Base-by-base conservation (phyloP, 169 alveolate genomes). In the Plasmodium malariae region DNA sequence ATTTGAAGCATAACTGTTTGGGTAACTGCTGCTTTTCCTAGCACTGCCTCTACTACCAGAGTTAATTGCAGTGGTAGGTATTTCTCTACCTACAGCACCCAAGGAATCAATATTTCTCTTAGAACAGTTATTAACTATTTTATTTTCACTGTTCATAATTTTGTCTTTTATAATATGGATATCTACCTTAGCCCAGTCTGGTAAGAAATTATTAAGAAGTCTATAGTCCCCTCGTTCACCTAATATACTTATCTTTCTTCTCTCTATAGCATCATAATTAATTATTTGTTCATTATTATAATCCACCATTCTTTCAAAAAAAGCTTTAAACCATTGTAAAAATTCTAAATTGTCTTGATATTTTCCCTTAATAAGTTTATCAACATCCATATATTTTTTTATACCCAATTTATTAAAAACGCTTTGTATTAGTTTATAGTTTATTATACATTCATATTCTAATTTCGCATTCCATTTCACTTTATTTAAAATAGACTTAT, bases 321-420 rank as follows among this genome's bases (percentile, higher is more conserved):
- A 97, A n/a, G 98, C 96, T 92, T 98, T 97, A 87, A 98, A 87
- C 99, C 99, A 98, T 93, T 98, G 99, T 43, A 97, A 89, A 91
- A 98, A 97, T 92, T 98, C 99, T 59, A 97, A 95, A 93, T 98
- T 97, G 92, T 98, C 99, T 74, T 97, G 97, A 93, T 97, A 97
- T 85, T 97, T 97, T 17, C 99, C 99, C 70, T 96, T 98, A 21
- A 97, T 96, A 36, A 95, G 94, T 93, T 91, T 94, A 85, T 96
- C 97, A 32, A 97, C 97, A 87, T 98, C 99, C 60, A 98, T 97
- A 88, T 97, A 95, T 87, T 96, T 96, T 34, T 94, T 95, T 80
- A 98, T 95, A 21, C 96, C 97, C 26, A 96, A 90, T 51, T 96
- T 97, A 63, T 95, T 97, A 88, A 98, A 97, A 40, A 97, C 99